A percentile compares a stretch with the other conserved stretches of the same genome.
These are phyloP conservation scores for Hypoxylon sp. DNA, from an alignment of 2,329 filamentous ascomycete genomes.

Conservation along the genomic window DNA sequence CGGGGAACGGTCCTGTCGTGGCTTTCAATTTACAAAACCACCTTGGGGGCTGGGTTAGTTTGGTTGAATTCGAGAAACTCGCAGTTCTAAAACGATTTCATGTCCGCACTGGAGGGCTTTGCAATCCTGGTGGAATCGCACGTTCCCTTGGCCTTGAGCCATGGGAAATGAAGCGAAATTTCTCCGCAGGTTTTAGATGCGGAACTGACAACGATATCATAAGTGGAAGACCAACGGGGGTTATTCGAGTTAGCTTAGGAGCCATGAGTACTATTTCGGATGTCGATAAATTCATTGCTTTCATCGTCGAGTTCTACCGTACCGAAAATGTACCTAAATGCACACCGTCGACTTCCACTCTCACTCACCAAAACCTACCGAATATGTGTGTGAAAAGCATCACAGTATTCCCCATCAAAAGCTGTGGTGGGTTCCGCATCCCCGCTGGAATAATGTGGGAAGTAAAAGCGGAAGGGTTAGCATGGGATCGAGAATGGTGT, in stretches of 20 bases:
- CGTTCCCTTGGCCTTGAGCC: conserved; percentile 79
- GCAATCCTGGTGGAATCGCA: conserved; percentile 91
- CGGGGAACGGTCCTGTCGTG: conserved; percentile 78
- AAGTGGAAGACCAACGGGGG: conserved; percentile 87
- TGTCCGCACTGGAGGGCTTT: conserved; percentile 88
- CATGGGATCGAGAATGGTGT: conserved; percentile 98
- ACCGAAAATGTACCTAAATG: conserved; percentile 33
- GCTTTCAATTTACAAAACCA: conserved; percentile 85
- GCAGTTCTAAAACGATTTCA: conserved; percentile 84
- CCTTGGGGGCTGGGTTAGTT: conserved; percentile 80
- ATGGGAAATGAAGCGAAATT: conserved; percentile 88
- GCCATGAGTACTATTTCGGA: conserved; percentile 89
- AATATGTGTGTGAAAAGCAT: conserved; percentile 73
- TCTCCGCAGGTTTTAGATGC: conserved; percentile 86
- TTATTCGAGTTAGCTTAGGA: conserved; percentile 87
- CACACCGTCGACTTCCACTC: conserved; percentile 8
- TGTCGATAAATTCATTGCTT: conserved; percentile 78
- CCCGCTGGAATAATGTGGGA: conserved; percentile 78
- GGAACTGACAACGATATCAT: conserved; percentile 86
- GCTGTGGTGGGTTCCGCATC: conserved; percentile 84
- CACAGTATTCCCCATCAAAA: conserved; percentile 92
- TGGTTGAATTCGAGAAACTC: conserved; percentile 89
- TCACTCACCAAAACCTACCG: conserved; percentile 13
- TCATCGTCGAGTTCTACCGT: conserved; percentile 78
- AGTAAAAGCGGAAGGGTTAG: conserved; percentile 83